A percentile compares a stretch with the other conserved stretches of the same genome.
Evolutionary conservation across 2,329 filamentous ascomycete genomes (phyloP).

Genomic region (Mollisiaceae sp.): DNA sequence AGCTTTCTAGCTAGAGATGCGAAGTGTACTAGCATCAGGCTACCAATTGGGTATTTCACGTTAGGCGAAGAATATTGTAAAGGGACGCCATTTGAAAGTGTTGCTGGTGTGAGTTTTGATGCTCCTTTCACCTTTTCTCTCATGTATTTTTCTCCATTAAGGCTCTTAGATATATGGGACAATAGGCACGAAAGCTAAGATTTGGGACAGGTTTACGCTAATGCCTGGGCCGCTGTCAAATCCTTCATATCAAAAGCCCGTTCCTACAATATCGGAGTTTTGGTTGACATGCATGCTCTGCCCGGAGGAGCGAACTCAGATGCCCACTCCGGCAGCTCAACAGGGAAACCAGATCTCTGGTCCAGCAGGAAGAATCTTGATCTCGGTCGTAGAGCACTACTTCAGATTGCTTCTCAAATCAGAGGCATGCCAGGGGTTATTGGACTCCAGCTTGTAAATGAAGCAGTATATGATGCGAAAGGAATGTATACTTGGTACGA

Average conservation of each 20-base stretch:
- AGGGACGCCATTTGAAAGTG: constrained; percentile 55
- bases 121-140: not conserved
- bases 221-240: constrained; percentile 58
- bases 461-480: constrained; percentile 54
- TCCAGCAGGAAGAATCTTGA: constrained; percentile 48
- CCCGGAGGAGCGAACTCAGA: constrained; percentile 62
- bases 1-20: constrained; percentile 57
- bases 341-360: constrained; percentile 58
- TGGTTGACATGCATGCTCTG: constrained; percentile 64
- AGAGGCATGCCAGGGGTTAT: constrained; percentile 48
- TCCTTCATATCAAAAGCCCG: constrained; percentile 52
- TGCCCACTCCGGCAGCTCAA: constrained; percentile 61
- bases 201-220: constrained; percentile 46
- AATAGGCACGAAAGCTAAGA: not conserved
- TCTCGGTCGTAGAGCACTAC: constrained; percentile 52
- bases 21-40: constrained; percentile 60
- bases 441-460: constrained; percentile 64
- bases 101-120: constrained; percentile 45
- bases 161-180: not conserved
- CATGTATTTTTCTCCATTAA: not conserved
- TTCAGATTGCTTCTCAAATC: constrained; percentile 56
- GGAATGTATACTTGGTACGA: constrained; percentile 64
- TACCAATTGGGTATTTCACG: constrained; percentile 65
- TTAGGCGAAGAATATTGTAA: constrained; percentile 56
- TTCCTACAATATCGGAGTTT: constrained; percentile 55